Conservation (phyloP, 495 filamentous ascomycete genomes). For the Penicillium malachiteum region DNA sequence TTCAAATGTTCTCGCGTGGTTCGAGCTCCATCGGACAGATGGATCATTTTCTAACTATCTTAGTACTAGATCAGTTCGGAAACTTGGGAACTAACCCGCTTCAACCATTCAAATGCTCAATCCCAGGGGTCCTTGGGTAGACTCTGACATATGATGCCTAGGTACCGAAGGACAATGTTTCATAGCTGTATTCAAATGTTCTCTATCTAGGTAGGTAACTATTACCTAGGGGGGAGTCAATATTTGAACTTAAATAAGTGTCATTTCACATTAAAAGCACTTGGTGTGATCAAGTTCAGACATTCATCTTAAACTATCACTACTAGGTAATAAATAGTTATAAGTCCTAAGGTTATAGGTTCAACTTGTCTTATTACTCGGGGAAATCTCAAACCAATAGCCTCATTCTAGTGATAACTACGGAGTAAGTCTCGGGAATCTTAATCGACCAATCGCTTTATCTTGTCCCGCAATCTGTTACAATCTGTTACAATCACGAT, state of each 20-base stretch:
- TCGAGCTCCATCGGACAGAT: constrained; percentile 20
- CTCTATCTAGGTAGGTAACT: background rate
- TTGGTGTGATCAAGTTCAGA: no score
- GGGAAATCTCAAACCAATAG: background rate
- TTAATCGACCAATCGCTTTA: constrained; percentile 10
- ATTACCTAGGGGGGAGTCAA: no score
- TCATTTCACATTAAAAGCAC: no score
- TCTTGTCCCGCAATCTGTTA: constrained; percentile 3
- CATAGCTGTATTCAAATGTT: background rate
- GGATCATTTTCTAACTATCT: constrained; percentile 7
- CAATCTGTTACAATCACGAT: constrained; percentile 4
- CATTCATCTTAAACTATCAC: no score
- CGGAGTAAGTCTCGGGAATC: constrained; percentile 18
- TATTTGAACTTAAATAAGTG: no score
- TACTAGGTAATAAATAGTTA: no score
- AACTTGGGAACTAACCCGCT: background rate
- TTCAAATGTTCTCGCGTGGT: constrained; percentile 34
- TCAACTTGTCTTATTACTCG: no score
- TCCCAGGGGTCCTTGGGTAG: background rate
- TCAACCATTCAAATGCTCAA: background rate
- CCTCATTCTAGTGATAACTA: background rate
- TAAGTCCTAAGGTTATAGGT: no score
- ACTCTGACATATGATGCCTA: constrained; percentile 29
- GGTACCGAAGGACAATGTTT: constrained; percentile 1
- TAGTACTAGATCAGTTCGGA: background rate